These are phyloP conservation scores for Infundibulicybe gibba DNA, from an alignment of 768 basidiomycete genomes.

Conservation along the genomic window DNA sequence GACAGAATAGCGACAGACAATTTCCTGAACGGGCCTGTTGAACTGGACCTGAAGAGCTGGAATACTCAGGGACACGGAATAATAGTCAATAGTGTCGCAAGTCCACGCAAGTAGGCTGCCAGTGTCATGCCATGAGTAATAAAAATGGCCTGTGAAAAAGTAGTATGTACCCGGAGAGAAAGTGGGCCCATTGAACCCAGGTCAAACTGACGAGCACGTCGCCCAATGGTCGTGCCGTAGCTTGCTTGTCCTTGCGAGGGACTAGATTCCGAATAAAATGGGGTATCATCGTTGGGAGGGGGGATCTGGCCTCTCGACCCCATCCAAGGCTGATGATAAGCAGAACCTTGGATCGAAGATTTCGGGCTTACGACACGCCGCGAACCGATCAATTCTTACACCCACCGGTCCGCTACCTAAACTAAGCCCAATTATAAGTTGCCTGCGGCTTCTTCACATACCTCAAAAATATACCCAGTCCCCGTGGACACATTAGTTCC, in stretches of 20 bases:
- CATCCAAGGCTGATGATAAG: too few relatives aligned
- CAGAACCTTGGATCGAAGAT: too few relatives aligned
- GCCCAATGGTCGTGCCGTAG: slow-evolving; percentile 34
- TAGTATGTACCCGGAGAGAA: slow-evolving; percentile 52
- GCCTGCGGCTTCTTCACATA: too few relatives aligned
- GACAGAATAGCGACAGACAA: slow-evolving; percentile 27
- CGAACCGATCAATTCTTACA: too few relatives aligned
- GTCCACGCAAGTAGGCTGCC: slow-evolving; percentile 82
- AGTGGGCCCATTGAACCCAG: slow-evolving; percentile 54
- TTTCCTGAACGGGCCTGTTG: slow-evolving; percentile 29
- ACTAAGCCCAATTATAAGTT: too few relatives aligned
- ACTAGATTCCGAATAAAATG: slow-evolving; percentile 43
- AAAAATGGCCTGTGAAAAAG: not conserved
- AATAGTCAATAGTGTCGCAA: slow-evolving; percentile 85
- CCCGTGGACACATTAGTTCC: too few relatives aligned
- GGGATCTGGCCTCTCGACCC: not conserved
- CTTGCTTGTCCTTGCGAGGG: slow-evolving; percentile 40
- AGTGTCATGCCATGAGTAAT: not conserved
- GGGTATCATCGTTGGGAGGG: slow-evolving; percentile 35
- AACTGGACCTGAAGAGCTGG: slow-evolving; percentile 46
- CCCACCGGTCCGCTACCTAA: too few relatives aligned
- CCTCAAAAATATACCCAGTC: too few relatives aligned
- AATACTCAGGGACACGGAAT: slow-evolving; percentile 66
- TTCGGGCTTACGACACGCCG: too few relatives aligned
- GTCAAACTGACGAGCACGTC: slow-evolving; percentile 41